phyloP scores from a whole-genome alignment of 2,329 filamentous ascomycete genomes.

The Trichophyton equinum region DNA sequence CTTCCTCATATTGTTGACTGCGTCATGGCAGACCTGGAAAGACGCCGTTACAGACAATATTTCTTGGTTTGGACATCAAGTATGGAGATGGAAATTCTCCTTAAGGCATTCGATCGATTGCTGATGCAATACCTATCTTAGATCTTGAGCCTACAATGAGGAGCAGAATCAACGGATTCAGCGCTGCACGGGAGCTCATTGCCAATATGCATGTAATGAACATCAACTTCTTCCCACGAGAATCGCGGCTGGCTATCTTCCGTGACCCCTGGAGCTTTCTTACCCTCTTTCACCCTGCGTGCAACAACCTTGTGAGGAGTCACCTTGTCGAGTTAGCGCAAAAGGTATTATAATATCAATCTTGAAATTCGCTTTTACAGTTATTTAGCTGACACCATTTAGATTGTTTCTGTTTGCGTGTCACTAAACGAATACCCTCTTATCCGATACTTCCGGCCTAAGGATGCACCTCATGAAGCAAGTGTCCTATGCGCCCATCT shows the following conservation, averaged over 20 bases:
- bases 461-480: slow-evolving; percentile 67
- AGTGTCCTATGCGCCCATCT: slow-evolving; percentile 76
- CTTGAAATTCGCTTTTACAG: slow-evolving; percentile 13
- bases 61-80: slow-evolving; percentile 76
- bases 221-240: slow-evolving; percentile 78
- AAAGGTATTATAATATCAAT: slow-evolving; percentile 48
- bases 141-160: slow-evolving; percentile 59
- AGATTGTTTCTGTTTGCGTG: slow-evolving; percentile 81
- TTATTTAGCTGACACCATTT: slow-evolving; percentile 10
- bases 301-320: slow-evolving; percentile 66
- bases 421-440: slow-evolving; percentile 87
- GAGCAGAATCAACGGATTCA: slow-evolving; percentile 60
- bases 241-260: slow-evolving; percentile 84
- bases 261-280: slow-evolving; percentile 94
- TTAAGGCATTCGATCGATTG: not conserved
- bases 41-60: slow-evolving; percentile 62
- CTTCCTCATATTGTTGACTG: slow-evolving; percentile 84
- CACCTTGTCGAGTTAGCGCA: slow-evolving; percentile 80
- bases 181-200: slow-evolving; percentile 58
- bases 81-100: slow-evolving; percentile 23
- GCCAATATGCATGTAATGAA: slow-evolving; percentile 71
- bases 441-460: slow-evolving; percentile 79
- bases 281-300: slow-evolving; percentile 77
- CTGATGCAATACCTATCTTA: slow-evolving; percentile 19
- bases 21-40: slow-evolving; percentile 81